phyloP scores from a whole-genome alignment of 2,329 filamentous ascomycete genomes.

The Aphanocladium album region DNA sequence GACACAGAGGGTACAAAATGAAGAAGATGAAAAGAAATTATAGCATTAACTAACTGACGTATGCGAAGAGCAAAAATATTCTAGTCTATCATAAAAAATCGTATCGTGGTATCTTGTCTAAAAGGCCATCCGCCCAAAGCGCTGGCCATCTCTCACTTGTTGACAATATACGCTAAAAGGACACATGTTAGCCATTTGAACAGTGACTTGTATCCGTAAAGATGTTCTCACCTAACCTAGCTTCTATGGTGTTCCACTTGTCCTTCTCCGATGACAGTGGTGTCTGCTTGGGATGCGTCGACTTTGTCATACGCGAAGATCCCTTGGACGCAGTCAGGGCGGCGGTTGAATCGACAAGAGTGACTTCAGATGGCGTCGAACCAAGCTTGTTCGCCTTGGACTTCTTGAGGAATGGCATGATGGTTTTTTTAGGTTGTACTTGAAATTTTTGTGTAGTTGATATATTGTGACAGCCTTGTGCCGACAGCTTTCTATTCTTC shows the following conservation, averaged over 20 bases:
- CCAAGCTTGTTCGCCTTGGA: not conserved
- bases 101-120: constrained; percentile 7
- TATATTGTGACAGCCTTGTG: not conserved
- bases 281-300: constrained; percentile 3
- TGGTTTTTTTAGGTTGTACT: not conserved
- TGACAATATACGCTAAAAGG: not conserved
- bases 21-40: too few species aligned
- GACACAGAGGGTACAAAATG: not conserved
- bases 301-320: not conserved
- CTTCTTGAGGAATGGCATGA: constrained; percentile 8
- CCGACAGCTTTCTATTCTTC: not conserved
- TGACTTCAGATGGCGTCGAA: constrained; percentile 5
- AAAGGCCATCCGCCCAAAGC: not conserved
- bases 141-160: constrained; percentile 7
- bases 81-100: not conserved
- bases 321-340: not conserved
- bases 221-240: constrained; percentile 4
- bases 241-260: constrained; percentile 8
- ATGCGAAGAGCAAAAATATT: too few species aligned
- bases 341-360: constrained; percentile 1
- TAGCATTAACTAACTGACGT: not conserved
- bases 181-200: not conserved
- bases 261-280: not conserved
- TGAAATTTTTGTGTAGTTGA: not conserved
- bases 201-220: not conserved